Conservation (phyloP, 768 basidiomycete genomes). For the Kwoniella dendrophila region DNA sequence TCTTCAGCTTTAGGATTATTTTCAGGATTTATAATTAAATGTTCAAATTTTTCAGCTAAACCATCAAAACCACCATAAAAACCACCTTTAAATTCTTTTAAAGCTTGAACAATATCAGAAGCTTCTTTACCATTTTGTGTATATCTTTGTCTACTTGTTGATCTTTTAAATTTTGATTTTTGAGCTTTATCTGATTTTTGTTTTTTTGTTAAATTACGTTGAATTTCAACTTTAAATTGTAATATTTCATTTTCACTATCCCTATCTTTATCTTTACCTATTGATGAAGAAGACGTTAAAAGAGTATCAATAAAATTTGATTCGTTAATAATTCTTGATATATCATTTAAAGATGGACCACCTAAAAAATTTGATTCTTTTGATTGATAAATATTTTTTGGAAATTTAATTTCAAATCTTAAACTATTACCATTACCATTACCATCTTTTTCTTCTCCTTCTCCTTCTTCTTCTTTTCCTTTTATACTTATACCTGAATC, state of each 20-base stretch:
- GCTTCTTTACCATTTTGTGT: constrained; percentile 31
- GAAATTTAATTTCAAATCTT: not conserved
- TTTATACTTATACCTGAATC: too few species aligned
- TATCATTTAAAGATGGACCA: constrained; percentile 30
- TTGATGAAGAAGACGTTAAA: too few species aligned
- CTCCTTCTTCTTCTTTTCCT: too few species aligned
- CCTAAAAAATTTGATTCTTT: constrained; percentile 21
- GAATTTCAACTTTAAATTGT: not conserved
- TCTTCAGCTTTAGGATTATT: not conserved
- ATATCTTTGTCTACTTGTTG: constrained; percentile 7
- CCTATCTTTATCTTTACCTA: too few species aligned
- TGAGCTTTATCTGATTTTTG: not conserved
- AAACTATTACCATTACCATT: too few species aligned
- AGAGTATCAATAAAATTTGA: not conserved
- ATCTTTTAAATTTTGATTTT: not conserved
- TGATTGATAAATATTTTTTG: not conserved
- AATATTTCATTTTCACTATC: not conserved
- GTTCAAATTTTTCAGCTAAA: constrained; percentile 31
- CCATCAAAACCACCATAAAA: constrained; percentile 48
- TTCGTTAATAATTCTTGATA: constrained; percentile 16
- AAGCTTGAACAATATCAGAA: constrained; percentile 26
- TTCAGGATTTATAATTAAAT: not conserved
- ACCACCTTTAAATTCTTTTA: constrained; percentile 36
- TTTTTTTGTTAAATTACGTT: not conserved
- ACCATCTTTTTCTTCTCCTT: too few species aligned